Percentiles rank a stretch among this genome's conserved stretches.
Conservation (phyloP, 129 eudicot genomes). For the Rutidosis leptorrhynchoides region DNA sequence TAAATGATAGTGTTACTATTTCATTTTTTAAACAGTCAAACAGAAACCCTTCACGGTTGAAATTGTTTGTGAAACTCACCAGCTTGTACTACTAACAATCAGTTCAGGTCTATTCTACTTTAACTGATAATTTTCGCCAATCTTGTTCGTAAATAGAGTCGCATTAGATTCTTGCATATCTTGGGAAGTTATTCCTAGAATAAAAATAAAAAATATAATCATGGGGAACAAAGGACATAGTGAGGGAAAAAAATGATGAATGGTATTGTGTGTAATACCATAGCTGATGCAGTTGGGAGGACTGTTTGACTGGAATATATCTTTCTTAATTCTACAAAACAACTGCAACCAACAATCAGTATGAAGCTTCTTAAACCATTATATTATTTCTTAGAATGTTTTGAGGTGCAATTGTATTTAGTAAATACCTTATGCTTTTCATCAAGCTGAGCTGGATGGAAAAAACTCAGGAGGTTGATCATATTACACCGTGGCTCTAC, state of each 20-base stretch:
- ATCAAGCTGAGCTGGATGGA: slow-evolving; percentile 65
- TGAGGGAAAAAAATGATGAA: background rate
- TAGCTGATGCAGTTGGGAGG: slow-evolving; percentile 65
- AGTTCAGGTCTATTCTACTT: too few species aligned
- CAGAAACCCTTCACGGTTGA: background rate
- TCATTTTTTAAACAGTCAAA: background rate
- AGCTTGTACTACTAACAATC: too few species aligned
- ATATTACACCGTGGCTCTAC: slow-evolving; percentile 82
- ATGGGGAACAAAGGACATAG: background rate
- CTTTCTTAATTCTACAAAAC: too few species aligned
- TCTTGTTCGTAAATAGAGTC: too few species aligned
- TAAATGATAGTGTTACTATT: too few species aligned
- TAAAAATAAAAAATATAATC: background rate
- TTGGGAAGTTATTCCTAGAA: slow-evolving; percentile 35
- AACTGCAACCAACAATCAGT: slow-evolving; percentile 50
- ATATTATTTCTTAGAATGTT: slow-evolving; percentile 10
- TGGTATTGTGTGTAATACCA: slow-evolving; percentile 42
- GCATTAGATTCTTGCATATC: slow-evolving; percentile 37
- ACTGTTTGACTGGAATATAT: slow-evolving; percentile 41
- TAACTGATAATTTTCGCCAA: too few species aligned
- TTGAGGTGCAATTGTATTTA: slow-evolving; percentile 9
- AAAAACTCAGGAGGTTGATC: slow-evolving; percentile 99
- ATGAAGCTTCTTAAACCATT: slow-evolving; percentile 9
- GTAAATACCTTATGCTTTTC: slow-evolving; percentile 74
- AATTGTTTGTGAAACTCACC: slow-evolving; percentile 20